Evolutionary conservation across 1,139 yeast species (phyloP).

Genomic region (Sugiyamaella japonica): DNA sequence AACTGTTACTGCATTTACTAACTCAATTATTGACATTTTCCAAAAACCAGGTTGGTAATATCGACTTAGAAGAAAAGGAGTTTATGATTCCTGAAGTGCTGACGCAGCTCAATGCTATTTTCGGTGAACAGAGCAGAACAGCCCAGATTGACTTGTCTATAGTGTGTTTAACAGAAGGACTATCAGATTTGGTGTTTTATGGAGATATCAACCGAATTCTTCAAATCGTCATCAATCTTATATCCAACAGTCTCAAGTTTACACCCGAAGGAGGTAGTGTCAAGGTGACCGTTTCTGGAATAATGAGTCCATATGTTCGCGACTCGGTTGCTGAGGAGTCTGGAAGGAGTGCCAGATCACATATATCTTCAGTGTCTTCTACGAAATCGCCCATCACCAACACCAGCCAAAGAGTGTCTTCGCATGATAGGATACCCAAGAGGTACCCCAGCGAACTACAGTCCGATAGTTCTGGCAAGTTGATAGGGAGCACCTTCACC

Average conservation of each 20-base stretch:
- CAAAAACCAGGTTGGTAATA: constrained; percentile 68
- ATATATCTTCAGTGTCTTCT: neutral
- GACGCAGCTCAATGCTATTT: constrained; percentile 82
- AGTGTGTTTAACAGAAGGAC: constrained; percentile 46
- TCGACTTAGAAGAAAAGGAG: constrained; percentile 76
- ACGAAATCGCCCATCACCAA: neutral
- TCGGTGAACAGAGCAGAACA: constrained; percentile 77
- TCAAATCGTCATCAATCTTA: constrained; percentile 89
- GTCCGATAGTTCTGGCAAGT: constrained; percentile 12
- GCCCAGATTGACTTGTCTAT: constrained; percentile 56
- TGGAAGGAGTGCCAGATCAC: constrained; percentile 9
- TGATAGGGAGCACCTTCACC: constrained; percentile 21
- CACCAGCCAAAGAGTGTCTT: neutral
- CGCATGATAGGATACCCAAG: constrained; percentile 9
- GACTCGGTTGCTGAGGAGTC: constrained; percentile 18
- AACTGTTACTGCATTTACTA: constrained; percentile 74
- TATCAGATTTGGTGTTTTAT: constrained; percentile 53
- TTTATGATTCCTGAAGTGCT: constrained; percentile 73
- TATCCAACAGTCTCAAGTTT: constrained; percentile 85
- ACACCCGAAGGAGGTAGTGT: constrained; percentile 89
- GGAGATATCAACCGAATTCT: constrained; percentile 94
- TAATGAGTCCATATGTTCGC: constrained; percentile 10
- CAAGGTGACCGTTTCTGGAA: constrained; percentile 51
- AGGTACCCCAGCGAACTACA: constrained; percentile 16
- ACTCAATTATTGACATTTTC: constrained; percentile 86